phyloP scores from a whole-genome alignment of 208 protist species.

The Acanthamoeba sp. region DNA sequence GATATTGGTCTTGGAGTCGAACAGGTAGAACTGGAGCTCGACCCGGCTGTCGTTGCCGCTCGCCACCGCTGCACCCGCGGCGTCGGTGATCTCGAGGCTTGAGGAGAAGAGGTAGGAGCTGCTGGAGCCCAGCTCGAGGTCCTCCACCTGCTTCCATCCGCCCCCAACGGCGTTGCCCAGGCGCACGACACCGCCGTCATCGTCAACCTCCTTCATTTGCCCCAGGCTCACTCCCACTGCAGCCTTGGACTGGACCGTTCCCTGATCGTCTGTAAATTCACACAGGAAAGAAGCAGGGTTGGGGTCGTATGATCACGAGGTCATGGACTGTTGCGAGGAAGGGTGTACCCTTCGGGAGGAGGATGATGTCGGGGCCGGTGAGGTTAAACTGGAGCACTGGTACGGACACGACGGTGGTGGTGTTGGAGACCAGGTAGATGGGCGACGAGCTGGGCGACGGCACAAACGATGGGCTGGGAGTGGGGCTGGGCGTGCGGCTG shows the following conservation, averaged over 20 bases:
- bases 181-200: not conserved
- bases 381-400: not conserved
- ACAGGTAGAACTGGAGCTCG: slow-evolving; percentile 12
- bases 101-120: not conserved
- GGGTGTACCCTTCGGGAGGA: not conserved
- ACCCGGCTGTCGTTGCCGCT: not conserved
- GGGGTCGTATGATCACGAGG: too few species aligned
- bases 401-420: not conserved
- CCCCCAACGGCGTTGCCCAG: not conserved
- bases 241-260: not conserved
- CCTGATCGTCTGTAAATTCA: not conserved
- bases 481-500: not conserved
- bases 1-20: not conserved
- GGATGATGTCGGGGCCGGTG: not conserved
- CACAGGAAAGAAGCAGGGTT: not conserved
- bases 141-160: not conserved
- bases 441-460: not conserved
- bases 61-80: not conserved
- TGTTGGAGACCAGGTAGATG: not conserved
- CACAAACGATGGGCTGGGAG: not conserved
- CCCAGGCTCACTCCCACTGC: not conserved
- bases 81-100: not conserved
- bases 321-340: not conserved
- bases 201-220: not conserved
- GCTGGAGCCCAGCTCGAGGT: not conserved